A percentile compares a stretch with the other conserved stretches of the same genome.
Evolutionary conservation across 108 stramenopile genomes (phyloP).

Genomic region (Pseudonitzschia pungens): DNA sequence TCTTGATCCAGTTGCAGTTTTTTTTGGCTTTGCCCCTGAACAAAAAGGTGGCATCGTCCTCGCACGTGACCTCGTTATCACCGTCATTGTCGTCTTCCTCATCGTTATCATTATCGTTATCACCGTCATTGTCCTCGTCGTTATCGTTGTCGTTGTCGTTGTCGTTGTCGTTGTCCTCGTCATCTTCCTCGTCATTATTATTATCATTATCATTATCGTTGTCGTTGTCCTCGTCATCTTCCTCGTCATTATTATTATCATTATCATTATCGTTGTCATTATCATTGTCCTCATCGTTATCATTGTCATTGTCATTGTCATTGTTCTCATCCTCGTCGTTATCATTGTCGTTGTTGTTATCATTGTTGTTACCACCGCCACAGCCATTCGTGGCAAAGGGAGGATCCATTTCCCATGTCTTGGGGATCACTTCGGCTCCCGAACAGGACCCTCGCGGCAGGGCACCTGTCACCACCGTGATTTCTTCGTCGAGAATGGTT

Average conservation of each 20-base stretch:
- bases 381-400: neutral
- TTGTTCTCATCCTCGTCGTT: neutral
- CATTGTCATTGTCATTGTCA: neutral
- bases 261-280: neutral
- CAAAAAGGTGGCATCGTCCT: neutral
- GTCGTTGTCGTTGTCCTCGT: neutral
- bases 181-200: neutral
- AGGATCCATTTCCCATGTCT: slow-evolving; percentile 5
- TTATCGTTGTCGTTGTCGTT: neutral
- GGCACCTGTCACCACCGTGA: neutral
- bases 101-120: neutral
- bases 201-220: neutral
- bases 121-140: neutral
- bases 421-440: neutral
- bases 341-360: neutral
- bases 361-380: neutral
- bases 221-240: neutral
- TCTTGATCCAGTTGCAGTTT: neutral
- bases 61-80: neutral
- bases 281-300: neutral
- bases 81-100: neutral
- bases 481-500: slow-evolving; percentile 32
- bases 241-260: neutral
- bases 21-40: neutral
- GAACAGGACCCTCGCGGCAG: slow-evolving; percentile 6